Percentiles rank a stretch among this genome's conserved stretches.
Evolutionary conservation across 179 eudicot species (phyloP).

Genomic region (Spinacia oleracea): DNA sequence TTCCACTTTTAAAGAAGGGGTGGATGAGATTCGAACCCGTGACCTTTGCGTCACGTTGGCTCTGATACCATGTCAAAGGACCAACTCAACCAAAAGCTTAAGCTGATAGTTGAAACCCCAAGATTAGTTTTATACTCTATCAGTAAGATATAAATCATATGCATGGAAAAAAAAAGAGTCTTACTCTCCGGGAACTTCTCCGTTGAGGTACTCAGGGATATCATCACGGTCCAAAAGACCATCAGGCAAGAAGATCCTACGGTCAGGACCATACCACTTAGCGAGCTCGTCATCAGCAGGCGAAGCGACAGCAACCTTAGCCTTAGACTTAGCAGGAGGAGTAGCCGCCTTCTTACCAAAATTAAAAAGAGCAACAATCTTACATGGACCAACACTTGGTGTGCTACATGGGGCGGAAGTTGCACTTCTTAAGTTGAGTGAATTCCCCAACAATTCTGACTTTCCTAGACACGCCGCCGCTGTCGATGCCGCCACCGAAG

Average conservation of each 20-base stretch:
- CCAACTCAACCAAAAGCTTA: too few species aligned
- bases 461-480: slow-evolving; percentile 62
- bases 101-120: too few species aligned
- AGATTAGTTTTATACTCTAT: too few species aligned
- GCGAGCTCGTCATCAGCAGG: slow-evolving; percentile 82
- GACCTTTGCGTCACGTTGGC: too few species aligned
- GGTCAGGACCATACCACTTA: slow-evolving; percentile 99
- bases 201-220: slow-evolving; percentile 87
- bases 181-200: slow-evolving; percentile 99
- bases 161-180: slow-evolving; percentile 3
- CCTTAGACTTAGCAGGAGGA: slow-evolving; percentile 42
- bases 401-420: slow-evolving; percentile 37
- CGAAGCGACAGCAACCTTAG: slow-evolving; percentile 54
- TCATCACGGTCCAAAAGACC: slow-evolving; percentile 94
- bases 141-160: too few species aligned
- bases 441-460: slow-evolving; percentile 65
- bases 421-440: slow-evolving; percentile 39
- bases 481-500: slow-evolving; percentile 65
- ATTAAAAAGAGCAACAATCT: slow-evolving; percentile 66
- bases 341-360: slow-evolving; percentile 61
- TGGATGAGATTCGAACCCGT: too few species aligned
- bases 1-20: too few species aligned
- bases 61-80: too few species aligned
- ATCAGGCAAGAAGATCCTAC: slow-evolving; percentile 91
- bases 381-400: slow-evolving; percentile 36